A percentile compares a stretch with the other conserved stretches of the same genome.
Evolutionary conservation across 2,329 filamentous ascomycete species (phyloP).

Genomic region (Alternaria ventricosa): DNA sequence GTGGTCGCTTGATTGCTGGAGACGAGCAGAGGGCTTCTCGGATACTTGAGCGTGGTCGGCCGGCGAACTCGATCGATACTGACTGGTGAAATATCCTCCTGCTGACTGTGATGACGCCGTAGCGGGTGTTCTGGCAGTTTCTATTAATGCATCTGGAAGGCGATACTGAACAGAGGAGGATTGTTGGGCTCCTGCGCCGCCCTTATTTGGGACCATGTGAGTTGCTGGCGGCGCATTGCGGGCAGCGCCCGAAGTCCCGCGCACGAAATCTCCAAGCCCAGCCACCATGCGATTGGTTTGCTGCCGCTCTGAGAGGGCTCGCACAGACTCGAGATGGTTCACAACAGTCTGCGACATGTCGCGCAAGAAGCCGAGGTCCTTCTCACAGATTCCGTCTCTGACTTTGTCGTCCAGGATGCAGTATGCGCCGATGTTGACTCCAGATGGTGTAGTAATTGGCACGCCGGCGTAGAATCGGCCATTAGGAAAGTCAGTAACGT

Average conservation of each 20-base stretch:
- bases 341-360: background rate
- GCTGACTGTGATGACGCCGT: background rate
- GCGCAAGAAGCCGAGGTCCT: background rate
- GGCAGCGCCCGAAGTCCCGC: background rate
- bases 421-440: background rate
- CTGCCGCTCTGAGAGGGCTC: background rate
- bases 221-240: background rate
- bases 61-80: no score
- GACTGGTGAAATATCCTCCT: no score
- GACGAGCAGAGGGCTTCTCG: background rate
- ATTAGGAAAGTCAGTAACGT: background rate
- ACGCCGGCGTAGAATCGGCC: background rate
- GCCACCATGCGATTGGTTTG: background rate
- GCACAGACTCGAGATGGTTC: background rate
- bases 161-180: background rate
- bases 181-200: background rate
- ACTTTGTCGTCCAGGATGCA: background rate
- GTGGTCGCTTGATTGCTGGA: background rate
- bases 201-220: no score
- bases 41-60: background rate
- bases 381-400: background rate
- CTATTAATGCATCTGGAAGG: background rate
- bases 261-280: background rate
- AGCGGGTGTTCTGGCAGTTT: background rate
- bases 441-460: background rate